These are phyloP conservation scores for Nannizzia gypsea DNA, from an alignment of 2,329 filamentous ascomycete genomes.

Conservation along the genomic window DNA sequence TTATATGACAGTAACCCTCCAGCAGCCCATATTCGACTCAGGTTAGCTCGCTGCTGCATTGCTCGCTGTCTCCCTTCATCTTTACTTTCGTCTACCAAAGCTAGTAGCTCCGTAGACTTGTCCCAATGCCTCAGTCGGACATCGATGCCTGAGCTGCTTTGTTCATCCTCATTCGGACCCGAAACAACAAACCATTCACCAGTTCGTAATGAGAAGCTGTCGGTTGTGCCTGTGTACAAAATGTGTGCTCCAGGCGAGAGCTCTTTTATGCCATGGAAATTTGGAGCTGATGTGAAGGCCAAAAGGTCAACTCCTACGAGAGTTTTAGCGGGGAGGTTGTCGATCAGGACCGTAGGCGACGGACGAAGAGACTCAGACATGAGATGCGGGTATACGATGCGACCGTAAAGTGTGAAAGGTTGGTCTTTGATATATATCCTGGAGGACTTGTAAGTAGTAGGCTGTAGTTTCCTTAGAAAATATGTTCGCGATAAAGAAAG, in stretches of 20 bases:
- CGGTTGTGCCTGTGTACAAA: slow-evolving; percentile 47
- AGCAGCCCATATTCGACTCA: slow-evolving; percentile 45
- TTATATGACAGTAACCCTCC: slow-evolving; percentile 33
- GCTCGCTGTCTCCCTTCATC: slow-evolving; percentile 36
- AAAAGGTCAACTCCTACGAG: slow-evolving; percentile 44
- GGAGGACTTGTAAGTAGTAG: neutral
- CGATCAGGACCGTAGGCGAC: slow-evolving; percentile 34
- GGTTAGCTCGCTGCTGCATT: slow-evolving; percentile 44
- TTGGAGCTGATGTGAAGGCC: slow-evolving; percentile 50
- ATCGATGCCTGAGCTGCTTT: slow-evolving; percentile 24
- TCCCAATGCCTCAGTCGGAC: slow-evolving; percentile 47
- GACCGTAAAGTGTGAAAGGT: neutral
- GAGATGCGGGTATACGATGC: slow-evolving; percentile 6
- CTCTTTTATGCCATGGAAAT: slow-evolving; percentile 50
- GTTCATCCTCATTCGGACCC: neutral
- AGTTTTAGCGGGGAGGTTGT: slow-evolving; percentile 35
- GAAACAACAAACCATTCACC: slow-evolving; percentile 49
- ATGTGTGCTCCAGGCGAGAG: slow-evolving; percentile 50
- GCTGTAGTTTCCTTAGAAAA: neutral
- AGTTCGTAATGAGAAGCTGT: slow-evolving; percentile 48
- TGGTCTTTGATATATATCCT: neutral
- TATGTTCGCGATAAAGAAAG: neutral
- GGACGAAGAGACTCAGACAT: slow-evolving; percentile 19
- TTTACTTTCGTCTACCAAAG: slow-evolving; percentile 21
- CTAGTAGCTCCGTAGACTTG: slow-evolving; percentile 25